phyloP scores from a whole-genome alignment of 1,284 basidiomycete species.

The Volvariella volvacea region DNA sequence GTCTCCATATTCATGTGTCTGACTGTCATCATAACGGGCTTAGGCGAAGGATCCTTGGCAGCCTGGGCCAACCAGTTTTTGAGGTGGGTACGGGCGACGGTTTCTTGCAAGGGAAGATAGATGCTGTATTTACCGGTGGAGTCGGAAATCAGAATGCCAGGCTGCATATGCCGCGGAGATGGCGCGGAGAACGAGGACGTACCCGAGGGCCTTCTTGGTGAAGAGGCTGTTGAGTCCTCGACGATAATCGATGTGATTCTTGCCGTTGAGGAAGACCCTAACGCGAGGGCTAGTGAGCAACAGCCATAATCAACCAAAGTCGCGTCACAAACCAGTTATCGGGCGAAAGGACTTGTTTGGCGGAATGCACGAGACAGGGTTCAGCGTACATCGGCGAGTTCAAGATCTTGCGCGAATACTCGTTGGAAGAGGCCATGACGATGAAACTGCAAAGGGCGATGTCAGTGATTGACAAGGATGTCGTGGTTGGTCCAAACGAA shows the following conservation, averaged over 20 bases:
- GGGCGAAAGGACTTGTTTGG: slow-evolving; percentile 80
- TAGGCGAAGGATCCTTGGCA: slow-evolving; percentile 40
- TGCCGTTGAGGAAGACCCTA: slow-evolving; percentile 96
- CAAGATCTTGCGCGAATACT: slow-evolving; percentile 87
- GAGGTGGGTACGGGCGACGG: slow-evolving; percentile 77
- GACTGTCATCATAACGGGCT: slow-evolving; percentile 85
- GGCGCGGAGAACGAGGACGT: slow-evolving; percentile 15
- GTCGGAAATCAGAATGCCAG: too few relatives aligned
- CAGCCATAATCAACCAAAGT: slow-evolving; percentile 1
- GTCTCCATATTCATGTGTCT: slow-evolving; percentile 98
- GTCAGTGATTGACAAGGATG: neutral
- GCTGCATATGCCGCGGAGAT: slow-evolving; percentile 1
- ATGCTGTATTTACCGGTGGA: slow-evolving; percentile 44
- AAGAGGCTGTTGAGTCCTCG: slow-evolving; percentile 89
- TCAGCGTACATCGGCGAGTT: slow-evolving; percentile 88
- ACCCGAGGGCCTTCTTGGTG: slow-evolving; percentile 91
- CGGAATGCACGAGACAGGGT: slow-evolving; percentile 91
- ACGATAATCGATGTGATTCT: slow-evolving; percentile 91
- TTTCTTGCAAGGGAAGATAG: slow-evolving; percentile 86
- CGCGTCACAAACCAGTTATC: slow-evolving; percentile 78
- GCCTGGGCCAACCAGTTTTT: slow-evolving; percentile 62
- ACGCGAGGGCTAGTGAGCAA: slow-evolving; percentile 3
- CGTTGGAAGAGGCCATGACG: slow-evolving; percentile 91
- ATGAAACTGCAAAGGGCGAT: slow-evolving; percentile 69
- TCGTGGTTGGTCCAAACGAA: slow-evolving; percentile 32